Percentiles rank a stretch among this genome's conserved stretches.
phyloP scores from a whole-genome alignment of 2,329 filamentous ascomycete genomes.

The Aspergillus fructus region DNA sequence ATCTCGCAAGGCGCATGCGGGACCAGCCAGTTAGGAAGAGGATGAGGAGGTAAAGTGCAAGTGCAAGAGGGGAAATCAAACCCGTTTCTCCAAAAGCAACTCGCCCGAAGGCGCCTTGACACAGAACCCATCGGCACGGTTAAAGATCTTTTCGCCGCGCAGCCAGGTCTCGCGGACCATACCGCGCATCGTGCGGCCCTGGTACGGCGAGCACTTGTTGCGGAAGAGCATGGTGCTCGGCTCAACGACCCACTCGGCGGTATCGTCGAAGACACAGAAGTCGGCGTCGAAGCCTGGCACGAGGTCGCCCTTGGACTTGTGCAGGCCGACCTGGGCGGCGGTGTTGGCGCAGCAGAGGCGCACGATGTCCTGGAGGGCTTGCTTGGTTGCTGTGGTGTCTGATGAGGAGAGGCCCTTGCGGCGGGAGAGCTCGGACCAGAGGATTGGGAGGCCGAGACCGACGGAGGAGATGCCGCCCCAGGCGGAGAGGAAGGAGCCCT shows the following conservation, averaged over 20 bases:
- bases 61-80: conserved; percentile 25
- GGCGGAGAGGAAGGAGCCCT: conserved; percentile 88
- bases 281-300: conserved; percentile 83
- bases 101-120: conserved; percentile 36
- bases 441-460: conserved; percentile 84
- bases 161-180: conserved; percentile 85
- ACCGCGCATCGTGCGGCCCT: conserved; percentile 74
- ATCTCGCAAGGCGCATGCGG: background rate
- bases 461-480: conserved; percentile 97
- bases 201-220: conserved; percentile 89
- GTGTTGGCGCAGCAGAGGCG: conserved; percentile 84
- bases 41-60: background rate
- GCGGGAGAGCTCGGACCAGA: conserved; percentile 73
- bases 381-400: conserved; percentile 43
- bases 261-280: conserved; percentile 87
- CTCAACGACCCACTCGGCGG: conserved; percentile 71
- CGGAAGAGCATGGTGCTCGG: conserved; percentile 86
- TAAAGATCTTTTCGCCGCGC: conserved; percentile 72
- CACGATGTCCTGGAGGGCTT: conserved; percentile 73
- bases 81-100: conserved; percentile 41
- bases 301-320: conserved; percentile 77
- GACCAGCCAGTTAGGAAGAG: background rate
- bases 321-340: conserved; percentile 80
- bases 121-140: conserved; percentile 54
- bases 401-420: conserved; percentile 51